Percentiles rank a stretch among this genome's conserved stretches.
Evolutionary conservation across 1,284 basidiomycete species (phyloP).

Genomic region (Mycena sp.): DNA sequence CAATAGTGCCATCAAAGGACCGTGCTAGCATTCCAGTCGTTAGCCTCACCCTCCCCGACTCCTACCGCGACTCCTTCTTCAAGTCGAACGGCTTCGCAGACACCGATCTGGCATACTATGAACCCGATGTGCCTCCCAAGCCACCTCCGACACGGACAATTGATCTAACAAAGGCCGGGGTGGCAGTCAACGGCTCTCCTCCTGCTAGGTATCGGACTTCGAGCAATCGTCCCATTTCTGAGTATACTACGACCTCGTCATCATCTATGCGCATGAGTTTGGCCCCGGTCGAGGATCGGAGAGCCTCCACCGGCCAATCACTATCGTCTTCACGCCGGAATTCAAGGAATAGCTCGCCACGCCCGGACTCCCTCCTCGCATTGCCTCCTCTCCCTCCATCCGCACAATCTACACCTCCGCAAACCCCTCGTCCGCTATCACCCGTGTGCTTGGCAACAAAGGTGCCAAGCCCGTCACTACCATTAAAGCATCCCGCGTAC

Average conservation of each 20-base stretch:
- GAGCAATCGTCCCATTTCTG: conserved; percentile 38
- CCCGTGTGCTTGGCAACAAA: conserved; percentile 38
- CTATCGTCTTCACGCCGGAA: conserved; percentile 27
- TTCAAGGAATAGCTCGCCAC: conserved; percentile 22
- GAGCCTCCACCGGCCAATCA: conserved; percentile 35
- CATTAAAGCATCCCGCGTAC: conserved; percentile 47
- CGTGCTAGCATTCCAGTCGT: conserved; percentile 42
- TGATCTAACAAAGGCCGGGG: conserved; percentile 29
- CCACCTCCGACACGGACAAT: conserved; percentile 29
- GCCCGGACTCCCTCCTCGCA: conserved; percentile 26
- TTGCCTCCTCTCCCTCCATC: conserved; percentile 47
- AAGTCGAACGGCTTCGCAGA: conserved; percentile 36
- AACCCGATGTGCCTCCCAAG: conserved; percentile 31
- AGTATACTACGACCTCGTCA: conserved; percentile 38
- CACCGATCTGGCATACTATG: conserved; percentile 47
- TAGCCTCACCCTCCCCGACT: conserved; percentile 42
- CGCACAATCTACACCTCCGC: conserved; percentile 40
- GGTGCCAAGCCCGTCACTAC: conserved; percentile 39
- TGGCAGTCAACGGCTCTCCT: conserved; percentile 33
- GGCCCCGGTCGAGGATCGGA: conserved; percentile 43
- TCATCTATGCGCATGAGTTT: conserved; percentile 36
- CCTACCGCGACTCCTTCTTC: conserved; percentile 38
- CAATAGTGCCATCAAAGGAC: conserved; percentile 33
- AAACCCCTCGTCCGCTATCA: conserved; percentile 39
- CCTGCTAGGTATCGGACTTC: conserved; percentile 35